Evolutionary conservation across 331 rosid species (phyloP), one percentile per base, ranked within the genome.

Genomic region (Rosa hybrid): DNA sequence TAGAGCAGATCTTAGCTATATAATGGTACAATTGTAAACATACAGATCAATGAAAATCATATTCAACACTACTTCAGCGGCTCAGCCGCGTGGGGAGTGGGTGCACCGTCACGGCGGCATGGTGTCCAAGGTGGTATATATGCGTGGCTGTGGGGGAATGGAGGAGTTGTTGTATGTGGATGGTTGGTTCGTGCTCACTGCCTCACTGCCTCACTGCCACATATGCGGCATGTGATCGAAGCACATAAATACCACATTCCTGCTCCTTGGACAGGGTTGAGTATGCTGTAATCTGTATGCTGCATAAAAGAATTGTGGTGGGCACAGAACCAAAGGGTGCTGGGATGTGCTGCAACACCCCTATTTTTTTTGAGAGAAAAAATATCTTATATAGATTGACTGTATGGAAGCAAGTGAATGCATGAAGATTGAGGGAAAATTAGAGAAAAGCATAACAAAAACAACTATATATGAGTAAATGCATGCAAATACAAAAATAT

Each of bases 71-170:
- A 21, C 16, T 23, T 60, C 67, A 4, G 67, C 68, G 12, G 38
- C 18, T 60, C 67, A 4, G 67, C 68, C n/a, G 38, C 18, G 14
- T 21, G 56, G 69, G 67, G 41, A 41, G 78, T 46, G 65, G 75
- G 68, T 49, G 53, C 79, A 80, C 79, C 79, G 75, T 41, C 79
- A 30, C 68, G 62, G 77, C 77, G 34, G 16, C 62, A 53, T 57
- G 77, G 57, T 42, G 77, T 17, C 34, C 73, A 68, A 68, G 18
- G 49, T 7, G 11, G 20, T 46, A 6, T 2, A 21, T 42, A n/a
- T n/a, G 18, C 10, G 14, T 46, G 23, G 23, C 76, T 72, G 16
- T 46, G 76, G 76, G 76, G 60, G 68, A 64, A 64, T 10, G 8
- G 30, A 74, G 76, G 9, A 49, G 76, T 54, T 78, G 60, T 25